Evolutionary conservation across 306 rosid genomes (phyloP).

Genomic region (Mucuna pruriens): DNA sequence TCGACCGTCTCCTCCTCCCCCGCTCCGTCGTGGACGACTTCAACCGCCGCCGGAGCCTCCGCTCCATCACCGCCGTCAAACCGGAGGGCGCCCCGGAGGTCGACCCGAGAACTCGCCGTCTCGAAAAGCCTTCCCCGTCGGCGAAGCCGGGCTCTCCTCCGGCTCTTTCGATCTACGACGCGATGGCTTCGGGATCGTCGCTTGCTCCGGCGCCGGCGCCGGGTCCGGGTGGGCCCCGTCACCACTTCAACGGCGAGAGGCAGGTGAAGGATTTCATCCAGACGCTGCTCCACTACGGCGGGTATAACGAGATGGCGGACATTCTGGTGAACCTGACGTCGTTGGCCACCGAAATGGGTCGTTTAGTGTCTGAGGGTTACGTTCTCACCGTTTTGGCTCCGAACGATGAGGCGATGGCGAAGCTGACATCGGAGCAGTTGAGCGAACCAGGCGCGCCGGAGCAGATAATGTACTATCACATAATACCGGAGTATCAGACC

Average conservation of each 20-base stretch:
- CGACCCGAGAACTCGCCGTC: constrained; percentile 64
- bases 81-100: constrained; percentile 77
- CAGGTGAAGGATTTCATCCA: constrained; percentile 79
- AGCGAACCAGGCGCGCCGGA: constrained; percentile 94
- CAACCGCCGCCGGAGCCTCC: constrained; percentile 74
- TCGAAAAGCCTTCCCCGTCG: constrained; percentile 55
- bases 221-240: constrained; percentile 72
- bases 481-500: constrained; percentile 82
- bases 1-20: constrained; percentile 62
- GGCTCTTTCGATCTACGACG: constrained; percentile 62
- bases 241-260: constrained; percentile 72
- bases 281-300: constrained; percentile 72
- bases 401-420: constrained; percentile 86
- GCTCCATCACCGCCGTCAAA: constrained; percentile 68
- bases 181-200: constrained; percentile 66
- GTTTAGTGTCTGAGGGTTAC: constrained; percentile 77
- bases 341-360: constrained; percentile 76
- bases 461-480: constrained; percentile 79
- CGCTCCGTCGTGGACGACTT: constrained; percentile 68
- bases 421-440: constrained; percentile 76
- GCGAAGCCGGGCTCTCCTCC: constrained; percentile 62
- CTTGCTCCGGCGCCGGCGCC: constrained; percentile 90
- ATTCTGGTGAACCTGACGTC: constrained; percentile 80
- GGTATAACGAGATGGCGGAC: constrained; percentile 89
- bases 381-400: constrained; percentile 81